Base-by-base conservation (phyloP, 148 eudicot species). In the Simmondsia chinensis region DNA sequence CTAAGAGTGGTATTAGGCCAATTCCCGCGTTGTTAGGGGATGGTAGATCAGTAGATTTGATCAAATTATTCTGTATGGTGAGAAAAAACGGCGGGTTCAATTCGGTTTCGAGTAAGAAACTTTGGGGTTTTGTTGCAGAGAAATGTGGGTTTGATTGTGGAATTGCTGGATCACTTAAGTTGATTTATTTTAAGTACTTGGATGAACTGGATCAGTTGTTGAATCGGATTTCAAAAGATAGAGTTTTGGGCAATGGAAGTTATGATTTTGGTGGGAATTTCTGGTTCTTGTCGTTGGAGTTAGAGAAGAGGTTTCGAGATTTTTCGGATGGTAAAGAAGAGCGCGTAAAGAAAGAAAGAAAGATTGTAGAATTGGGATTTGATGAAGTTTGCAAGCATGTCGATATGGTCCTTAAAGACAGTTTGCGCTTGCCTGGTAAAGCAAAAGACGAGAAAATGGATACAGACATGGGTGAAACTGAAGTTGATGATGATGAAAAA, bases 21-120 rank as follows among this genome's bases (percentile, higher is more conserved):
- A 52, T 71, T 37, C 87, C 82, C 7, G 75, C 60, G 22, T 63
- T 72, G 50, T 46, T 82, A 17, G 66, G 74, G 14, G 76, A 77
- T 41, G 94, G 89, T 35, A 40, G 50, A 15, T 35, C 71, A 0
- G 73, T 66, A 13, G 89, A 88, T 61, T 77, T 88, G 69, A 73
- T 80, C 39, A 77, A 69, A 50, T 48, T 88, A 46, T 83, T 83
- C 50, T 88, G 81, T 82, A 71, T 61, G 13, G 89, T 83, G 41
- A 70, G 81, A 54, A 75, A 68, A 29, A 57, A 56, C 16, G 96
- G 96, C 8, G 94, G 89, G n/a, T 71, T 59, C 44, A 65, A 59
- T 35, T 31, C 59, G 1, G 91, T 88, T 43, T 77, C 89, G 1
- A 65, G 61, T 57, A 63, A 73, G 31, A 57, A 65, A 5, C 61